phyloP scores from a whole-genome alignment of 2,329 filamentous ascomycete species.

The Fusarium sp. region DNA sequence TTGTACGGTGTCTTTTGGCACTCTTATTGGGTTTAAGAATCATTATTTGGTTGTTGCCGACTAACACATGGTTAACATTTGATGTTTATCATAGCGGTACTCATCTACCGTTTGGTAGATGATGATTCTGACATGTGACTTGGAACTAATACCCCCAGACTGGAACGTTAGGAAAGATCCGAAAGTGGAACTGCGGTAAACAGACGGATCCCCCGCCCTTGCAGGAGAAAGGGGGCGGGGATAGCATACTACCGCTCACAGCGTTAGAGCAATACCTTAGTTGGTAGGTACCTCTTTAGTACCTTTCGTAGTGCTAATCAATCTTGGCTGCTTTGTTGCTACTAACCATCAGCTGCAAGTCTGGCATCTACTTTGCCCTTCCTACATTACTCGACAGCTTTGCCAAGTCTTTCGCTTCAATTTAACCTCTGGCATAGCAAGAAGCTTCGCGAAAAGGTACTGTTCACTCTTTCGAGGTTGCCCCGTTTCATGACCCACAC shows the following conservation, averaged over 20 bases:
- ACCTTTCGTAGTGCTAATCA: not conserved
- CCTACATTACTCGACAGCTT: not conserved
- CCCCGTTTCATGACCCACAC: constrained; percentile 40
- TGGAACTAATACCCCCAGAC: constrained; percentile 29
- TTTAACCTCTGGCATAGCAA: constrained; percentile 8
- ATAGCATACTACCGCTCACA: not conserved
- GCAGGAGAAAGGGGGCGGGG: constrained; percentile 9
- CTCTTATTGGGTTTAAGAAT: not conserved
- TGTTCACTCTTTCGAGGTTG: constrained; percentile 6
- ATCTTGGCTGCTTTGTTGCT: not conserved
- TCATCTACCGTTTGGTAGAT: not conserved
- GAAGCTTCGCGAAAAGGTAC: constrained; percentile 28
- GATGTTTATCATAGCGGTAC: not conserved
- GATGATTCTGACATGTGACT: constrained; percentile 25
- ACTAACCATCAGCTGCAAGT: not conserved
- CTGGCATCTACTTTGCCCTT: not conserved
- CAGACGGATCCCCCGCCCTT: constrained; percentile 7
- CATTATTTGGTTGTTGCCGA: not conserved
- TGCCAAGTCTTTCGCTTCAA: constrained; percentile 32
- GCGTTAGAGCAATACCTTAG: not conserved
- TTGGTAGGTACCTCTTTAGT: not conserved
- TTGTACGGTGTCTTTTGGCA: not conserved
- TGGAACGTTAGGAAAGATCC: not conserved
- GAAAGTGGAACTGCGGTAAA: constrained; percentile 3
- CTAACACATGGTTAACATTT: not conserved